These are phyloP conservation scores for Trichosanthes truncata DNA, from an alignment of 306 rosid genomes.

Conservation along the genomic window DNA sequence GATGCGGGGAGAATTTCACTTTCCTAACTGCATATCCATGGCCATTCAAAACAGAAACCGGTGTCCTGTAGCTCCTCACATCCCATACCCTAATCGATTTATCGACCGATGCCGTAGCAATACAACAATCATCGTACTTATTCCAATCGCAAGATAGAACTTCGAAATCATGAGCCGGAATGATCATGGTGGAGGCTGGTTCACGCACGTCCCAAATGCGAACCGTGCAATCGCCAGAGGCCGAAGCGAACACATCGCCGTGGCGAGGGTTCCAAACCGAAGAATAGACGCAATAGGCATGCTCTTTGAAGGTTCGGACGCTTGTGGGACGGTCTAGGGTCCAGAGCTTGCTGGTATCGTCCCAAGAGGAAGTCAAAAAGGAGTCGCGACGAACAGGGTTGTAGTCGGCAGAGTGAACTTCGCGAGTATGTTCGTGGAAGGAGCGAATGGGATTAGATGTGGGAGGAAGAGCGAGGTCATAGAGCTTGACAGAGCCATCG, in stretches of 20 bases:
- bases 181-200: slow-evolving; percentile 68
- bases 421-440: slow-evolving; percentile 82
- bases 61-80: slow-evolving; percentile 49
- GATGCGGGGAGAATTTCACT: slow-evolving; percentile 72
- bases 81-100: slow-evolving; percentile 86
- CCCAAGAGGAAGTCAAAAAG: slow-evolving; percentile 86
- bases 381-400: slow-evolving; percentile 93
- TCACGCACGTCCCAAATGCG: slow-evolving; percentile 92
- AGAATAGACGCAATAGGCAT: slow-evolving; percentile 83
- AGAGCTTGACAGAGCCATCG: slow-evolving; percentile 89
- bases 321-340: slow-evolving; percentile 72
- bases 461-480: slow-evolving; percentile 66
- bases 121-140: slow-evolving; percentile 74
- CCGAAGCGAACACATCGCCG: slow-evolving; percentile 83
- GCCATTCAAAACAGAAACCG: slow-evolving; percentile 61
- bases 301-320: slow-evolving; percentile 82
- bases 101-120: slow-evolving; percentile 78
- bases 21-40: slow-evolving; percentile 76
- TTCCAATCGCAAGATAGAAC: slow-evolving; percentile 78
- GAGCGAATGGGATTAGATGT: slow-evolving; percentile 81
- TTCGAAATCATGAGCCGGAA: slow-evolving; percentile 70
- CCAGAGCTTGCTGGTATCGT: slow-evolving; percentile 82
- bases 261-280: slow-evolving; percentile 93
- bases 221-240: slow-evolving; percentile 86
- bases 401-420: slow-evolving; percentile 72